A percentile compares a stretch with the other conserved stretches of the same genome.
Conservation (phyloP, 495 filamentous ascomycete species). For the Sabuloglossum arenarium region DNA sequence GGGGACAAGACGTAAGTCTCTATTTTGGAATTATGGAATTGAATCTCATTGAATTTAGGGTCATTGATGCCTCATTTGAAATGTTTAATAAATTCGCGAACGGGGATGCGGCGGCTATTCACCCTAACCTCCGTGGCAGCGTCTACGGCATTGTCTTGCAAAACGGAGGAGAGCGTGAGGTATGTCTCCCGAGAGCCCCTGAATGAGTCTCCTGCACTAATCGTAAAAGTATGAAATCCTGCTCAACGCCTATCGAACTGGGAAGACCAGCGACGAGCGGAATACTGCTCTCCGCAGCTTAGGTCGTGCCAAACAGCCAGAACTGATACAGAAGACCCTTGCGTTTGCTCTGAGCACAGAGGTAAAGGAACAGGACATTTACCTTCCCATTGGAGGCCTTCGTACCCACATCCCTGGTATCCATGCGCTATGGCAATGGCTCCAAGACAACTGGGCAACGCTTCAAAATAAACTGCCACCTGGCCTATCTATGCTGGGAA, state of each 20-base stretch:
- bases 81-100: slow-evolving; percentile 51
- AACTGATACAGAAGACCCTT: slow-evolving; percentile 66
- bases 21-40: background rate
- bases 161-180: slow-evolving; percentile 53
- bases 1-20: slow-evolving; percentile 30
- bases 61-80: slow-evolving; percentile 40
- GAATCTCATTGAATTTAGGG: slow-evolving; percentile 3
- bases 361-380: slow-evolving; percentile 91
- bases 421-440: slow-evolving; percentile 60
- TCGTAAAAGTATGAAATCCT: slow-evolving; percentile 46
- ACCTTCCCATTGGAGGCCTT: slow-evolving; percentile 63
- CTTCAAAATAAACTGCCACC: slow-evolving; percentile 65
- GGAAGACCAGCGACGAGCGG: slow-evolving; percentile 79
- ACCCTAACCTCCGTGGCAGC: slow-evolving; percentile 48
- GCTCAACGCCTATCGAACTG: slow-evolving; percentile 62
- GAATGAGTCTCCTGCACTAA: background rate
- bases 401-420: slow-evolving; percentile 61
- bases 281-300: slow-evolving; percentile 83
- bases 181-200: slow-evolving; percentile 13
- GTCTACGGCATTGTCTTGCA: slow-evolving; percentile 53
- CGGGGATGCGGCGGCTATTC: slow-evolving; percentile 47
- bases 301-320: slow-evolving; percentile 53
- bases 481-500: slow-evolving; percentile 62
- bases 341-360: slow-evolving; percentile 53
- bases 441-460: slow-evolving; percentile 69